These are phyloP conservation scores for Beauveria sp. DNA, from an alignment of 2,329 filamentous ascomycete species.

Conservation along the genomic window DNA sequence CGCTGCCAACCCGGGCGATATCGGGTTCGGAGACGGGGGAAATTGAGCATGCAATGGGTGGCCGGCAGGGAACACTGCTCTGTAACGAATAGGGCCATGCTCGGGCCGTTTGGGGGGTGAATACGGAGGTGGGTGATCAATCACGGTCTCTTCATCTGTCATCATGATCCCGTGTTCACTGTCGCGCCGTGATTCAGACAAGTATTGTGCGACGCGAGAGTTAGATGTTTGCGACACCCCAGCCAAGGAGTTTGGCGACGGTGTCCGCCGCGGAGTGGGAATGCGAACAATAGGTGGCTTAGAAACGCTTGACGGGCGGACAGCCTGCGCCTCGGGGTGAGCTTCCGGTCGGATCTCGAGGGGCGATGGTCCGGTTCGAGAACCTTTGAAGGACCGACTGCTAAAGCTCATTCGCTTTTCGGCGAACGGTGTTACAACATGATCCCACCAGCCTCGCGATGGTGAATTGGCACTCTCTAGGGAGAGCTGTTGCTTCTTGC, in stretches of 20 bases:
- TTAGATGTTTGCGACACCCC: constrained; percentile 16
- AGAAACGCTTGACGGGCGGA: neutral
- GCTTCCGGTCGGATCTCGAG: neutral
- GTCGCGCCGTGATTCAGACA: constrained; percentile 12
- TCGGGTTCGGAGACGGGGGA: constrained; percentile 51
- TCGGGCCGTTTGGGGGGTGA: constrained; percentile 37
- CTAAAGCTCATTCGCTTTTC: constrained; percentile 38
- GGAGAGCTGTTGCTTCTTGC: constrained; percentile 29
- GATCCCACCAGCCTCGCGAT: constrained; percentile 70
- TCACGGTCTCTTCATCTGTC: constrained; percentile 26
- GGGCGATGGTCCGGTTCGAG: neutral
- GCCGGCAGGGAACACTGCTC: constrained; percentile 50
- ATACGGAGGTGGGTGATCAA: constrained; percentile 47
- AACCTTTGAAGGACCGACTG: constrained; percentile 25
- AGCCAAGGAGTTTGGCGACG: constrained; percentile 19
- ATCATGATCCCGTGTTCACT: constrained; percentile 32
- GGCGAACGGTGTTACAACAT: constrained; percentile 63
- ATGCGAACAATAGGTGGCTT: constrained; percentile 28
- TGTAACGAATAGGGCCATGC: constrained; percentile 39
- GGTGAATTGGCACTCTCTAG: constrained; percentile 46
- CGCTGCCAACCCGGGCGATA: constrained; percentile 54
- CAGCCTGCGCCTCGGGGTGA: constrained; percentile 9
- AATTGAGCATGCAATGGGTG: constrained; percentile 40
- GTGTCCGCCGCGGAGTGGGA: constrained; percentile 28
- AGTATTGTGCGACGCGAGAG: constrained; percentile 11